Evolutionary conservation across 441 rosid genomes (phyloP), one percentile per base, ranked within the genome.

Genomic region (Gossypium trilobum): DNA sequence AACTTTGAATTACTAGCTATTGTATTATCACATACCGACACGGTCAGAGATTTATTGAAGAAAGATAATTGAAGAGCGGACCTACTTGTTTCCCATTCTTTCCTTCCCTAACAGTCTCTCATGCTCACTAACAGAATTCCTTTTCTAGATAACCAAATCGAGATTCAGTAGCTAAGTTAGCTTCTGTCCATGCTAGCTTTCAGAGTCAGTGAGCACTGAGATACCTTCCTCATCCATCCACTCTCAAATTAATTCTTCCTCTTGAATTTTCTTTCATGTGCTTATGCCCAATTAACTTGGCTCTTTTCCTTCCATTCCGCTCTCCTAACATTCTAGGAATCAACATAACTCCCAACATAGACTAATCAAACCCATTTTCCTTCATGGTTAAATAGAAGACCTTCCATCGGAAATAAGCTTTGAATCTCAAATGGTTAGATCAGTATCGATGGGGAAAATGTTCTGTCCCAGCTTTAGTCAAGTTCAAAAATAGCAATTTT

Each of bases 291-390:
- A 54, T 69, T 52, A 51, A 27, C 46, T 51, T 50, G 13, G 19
- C 39, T 10, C 29, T 52, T 68, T 52, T 31, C 61, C 61, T 29
- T 25, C 29, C 50, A 39, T 31, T 54, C 31, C 31, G 5, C 31
- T 52, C 17, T 29, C 50, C 48, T 20, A 52, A 11, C 61, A 68
- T 29, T 68, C 72, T 54, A 69, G 61, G n/a, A 56, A 17, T 20
- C 54, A 36, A 39, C 63, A 36, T 33, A 50, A 17, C 60, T 42
- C 68, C 68, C 22, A 19, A 39, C 1, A 27, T 11, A 52, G 14
- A 68, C 39, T 56, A 68, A 9, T n/a, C 19, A 17, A 68, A 68
- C 72, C 72, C 61, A 17, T 27, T 54, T 68, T 29, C 72, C 72
- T 22, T 44, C 56, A 29, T 16, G 73, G 51, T 48, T 19, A 55